Conservation (phyloP, 2,329 filamentous ascomycete genomes). For the Aspergillus quadrilineatus region DNA sequence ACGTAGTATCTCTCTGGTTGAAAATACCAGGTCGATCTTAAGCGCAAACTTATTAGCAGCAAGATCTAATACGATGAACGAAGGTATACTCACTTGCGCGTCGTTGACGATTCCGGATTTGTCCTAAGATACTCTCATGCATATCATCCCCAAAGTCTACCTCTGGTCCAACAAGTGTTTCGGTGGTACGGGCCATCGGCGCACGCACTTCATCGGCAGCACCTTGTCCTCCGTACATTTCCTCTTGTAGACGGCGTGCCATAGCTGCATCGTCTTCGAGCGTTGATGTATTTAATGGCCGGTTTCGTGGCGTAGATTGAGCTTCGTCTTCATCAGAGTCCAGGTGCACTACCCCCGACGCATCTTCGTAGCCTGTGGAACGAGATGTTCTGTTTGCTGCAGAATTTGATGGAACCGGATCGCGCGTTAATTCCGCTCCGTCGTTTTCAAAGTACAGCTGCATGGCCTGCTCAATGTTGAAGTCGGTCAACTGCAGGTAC, state of each 20-base stretch:
- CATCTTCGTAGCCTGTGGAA: constrained; percentile 51
- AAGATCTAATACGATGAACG: background rate
- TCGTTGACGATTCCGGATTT: constrained; percentile 54
- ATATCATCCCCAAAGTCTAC: constrained; percentile 56
- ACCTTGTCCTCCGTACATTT: constrained; percentile 67
- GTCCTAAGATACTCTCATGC: constrained; percentile 63
- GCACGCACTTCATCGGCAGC: constrained; percentile 70
- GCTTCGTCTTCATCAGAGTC: constrained; percentile 68
- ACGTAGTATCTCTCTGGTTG: constrained; percentile 61
- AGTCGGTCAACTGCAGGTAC: constrained; percentile 81
- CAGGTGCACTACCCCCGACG: constrained; percentile 67
- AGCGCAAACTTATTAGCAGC: constrained; percentile 13
- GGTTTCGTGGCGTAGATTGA: constrained; percentile 27
- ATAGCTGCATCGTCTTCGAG: constrained; percentile 91
- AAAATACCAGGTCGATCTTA: constrained; percentile 62
- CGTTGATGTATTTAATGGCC: constrained; percentile 47
- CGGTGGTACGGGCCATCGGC: constrained; percentile 85
- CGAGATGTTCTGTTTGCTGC: constrained; percentile 27
- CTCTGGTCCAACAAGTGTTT: constrained; percentile 79
- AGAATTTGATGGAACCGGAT: constrained; percentile 40
- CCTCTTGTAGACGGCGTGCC: constrained; percentile 86
- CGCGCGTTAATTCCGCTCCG: constrained; percentile 59
- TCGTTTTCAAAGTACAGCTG: constrained; percentile 88
- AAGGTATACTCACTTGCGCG: constrained; percentile 34
- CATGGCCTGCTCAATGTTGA: constrained; percentile 80